Base-by-base conservation (phyloP, 805 yeast genomes). In the Grigorovia yakushimaensis region DNA sequence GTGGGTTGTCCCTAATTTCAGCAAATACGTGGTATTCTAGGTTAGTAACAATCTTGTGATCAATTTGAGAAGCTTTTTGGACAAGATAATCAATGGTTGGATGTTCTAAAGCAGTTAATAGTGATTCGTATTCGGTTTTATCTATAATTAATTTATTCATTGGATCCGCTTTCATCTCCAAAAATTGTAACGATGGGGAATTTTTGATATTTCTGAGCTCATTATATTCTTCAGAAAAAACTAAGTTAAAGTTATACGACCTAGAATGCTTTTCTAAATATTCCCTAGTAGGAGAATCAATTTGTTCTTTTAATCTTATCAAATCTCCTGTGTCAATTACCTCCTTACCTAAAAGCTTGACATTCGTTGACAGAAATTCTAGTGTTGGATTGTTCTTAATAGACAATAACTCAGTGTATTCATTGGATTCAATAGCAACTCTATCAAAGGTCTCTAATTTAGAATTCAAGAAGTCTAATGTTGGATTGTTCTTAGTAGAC, bases 81-180 rank as follows among this genome's bases (percentile, higher is more conserved):
- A 33, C 23, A 17, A 57, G 42, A 21, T 47, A 49, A 13, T 49
- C 53, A 39, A 45, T 44, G 13, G 48, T 35, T 8, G 55, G 56
- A 5, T 49, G 38, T 3, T 54, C 51, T 23, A 20, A 20, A 3
- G 13, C 23, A 10, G 30, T 18, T 9, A 18, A 13, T 13, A 42
- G 13, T 18, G 36, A 18, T 24, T 21, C 35, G 10, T 41, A 41
- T 9, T 27, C 43, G 5, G 24, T 20, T 19, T 41, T 41, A 7
- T 19, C 21, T n/a, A 37, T n/a, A 37, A 46, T 33, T 23, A 20
- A 5, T 17, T 23, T 24, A 18, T 38, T 19, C 35, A 36, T 20
- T 38, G 24, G 23, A 10, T 54, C 42, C 4, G 66, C 65, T n/a
- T 57, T 61, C 18, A 55, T 52, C 21, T 50, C 55, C 39, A 66